Conservation (phyloP, 176 grass and related monocot genomes). For the Thinopyrum elongatum region DNA sequence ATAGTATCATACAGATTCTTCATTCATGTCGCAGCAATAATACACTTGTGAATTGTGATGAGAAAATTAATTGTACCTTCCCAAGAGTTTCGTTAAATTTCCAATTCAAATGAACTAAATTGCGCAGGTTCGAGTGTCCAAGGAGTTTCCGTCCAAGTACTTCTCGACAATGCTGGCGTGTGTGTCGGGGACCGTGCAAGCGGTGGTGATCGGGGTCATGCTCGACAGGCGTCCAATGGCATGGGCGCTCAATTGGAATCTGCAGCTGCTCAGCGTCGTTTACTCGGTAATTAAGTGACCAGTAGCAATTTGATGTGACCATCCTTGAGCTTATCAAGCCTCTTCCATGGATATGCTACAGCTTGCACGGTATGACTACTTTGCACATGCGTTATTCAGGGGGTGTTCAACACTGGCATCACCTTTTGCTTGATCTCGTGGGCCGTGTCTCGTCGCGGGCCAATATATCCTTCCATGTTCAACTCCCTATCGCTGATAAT, state of each 20-base stretch:
- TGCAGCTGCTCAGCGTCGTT: slow-evolving; percentile 37
- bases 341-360: background rate
- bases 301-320: no score
- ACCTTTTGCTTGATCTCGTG: slow-evolving; percentile 45
- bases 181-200: slow-evolving; percentile 17
- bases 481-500: slow-evolving; percentile 41
- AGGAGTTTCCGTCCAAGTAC: slow-evolving; percentile 45
- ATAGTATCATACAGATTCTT: background rate
- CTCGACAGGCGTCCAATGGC: background rate
- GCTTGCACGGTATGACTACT: background rate
- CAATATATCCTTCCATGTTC: slow-evolving; percentile 55
- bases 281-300: slow-evolving; percentile 28
- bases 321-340: background rate
- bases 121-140: slow-evolving; percentile 17
- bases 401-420: slow-evolving; percentile 37
- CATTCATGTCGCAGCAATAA: background rate
- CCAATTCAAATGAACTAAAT: background rate
- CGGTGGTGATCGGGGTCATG: slow-evolving; percentile 3
- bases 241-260: slow-evolving; percentile 40
- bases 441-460: slow-evolving; percentile 23
- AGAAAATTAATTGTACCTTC: background rate
- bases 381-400: background rate
- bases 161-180: slow-evolving; percentile 39
- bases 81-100: background rate
- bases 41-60: background rate